phyloP scores from a whole-genome alignment of 2,329 filamentous ascomycete genomes.

The Exophiala phaeomuriformis region DNA sequence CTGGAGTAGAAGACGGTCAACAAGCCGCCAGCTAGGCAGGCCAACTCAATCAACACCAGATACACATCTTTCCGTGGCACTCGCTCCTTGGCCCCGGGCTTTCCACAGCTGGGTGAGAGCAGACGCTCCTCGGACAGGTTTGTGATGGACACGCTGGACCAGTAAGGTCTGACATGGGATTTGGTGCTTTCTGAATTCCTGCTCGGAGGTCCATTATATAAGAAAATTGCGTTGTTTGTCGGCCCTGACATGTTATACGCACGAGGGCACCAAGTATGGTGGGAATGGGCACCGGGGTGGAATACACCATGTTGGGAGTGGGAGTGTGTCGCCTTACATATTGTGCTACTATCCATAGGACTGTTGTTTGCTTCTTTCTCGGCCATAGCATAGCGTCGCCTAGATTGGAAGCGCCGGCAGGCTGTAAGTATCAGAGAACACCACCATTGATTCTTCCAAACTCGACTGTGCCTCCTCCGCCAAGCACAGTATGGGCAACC shows the following conservation, averaged over 20 bases:
- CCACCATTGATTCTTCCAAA: no score
- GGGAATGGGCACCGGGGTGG: background rate
- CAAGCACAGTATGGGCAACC: no score
- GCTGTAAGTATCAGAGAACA: no score
- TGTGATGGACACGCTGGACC: background rate
- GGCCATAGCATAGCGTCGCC: no score
- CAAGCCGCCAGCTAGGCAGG: constrained; percentile 1
- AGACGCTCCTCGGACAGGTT: background rate
- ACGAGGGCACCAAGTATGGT: background rate
- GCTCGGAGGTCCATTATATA: background rate
- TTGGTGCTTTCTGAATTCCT: background rate
- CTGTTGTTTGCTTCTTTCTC: no score
- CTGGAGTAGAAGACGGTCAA: constrained; percentile 9
- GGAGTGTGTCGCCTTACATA: no score
- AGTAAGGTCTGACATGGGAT: background rate
- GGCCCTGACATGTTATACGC: background rate
- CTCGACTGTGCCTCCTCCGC: no score
- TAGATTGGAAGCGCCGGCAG: no score
- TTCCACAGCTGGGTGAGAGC: background rate
- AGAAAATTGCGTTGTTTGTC: background rate
- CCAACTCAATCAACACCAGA: background rate
- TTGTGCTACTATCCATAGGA: no score
- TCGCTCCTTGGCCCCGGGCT: background rate
- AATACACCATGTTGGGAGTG: background rate
- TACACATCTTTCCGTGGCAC: background rate